Conservation (phyloP, 2,329 filamentous ascomycete genomes). For the Talaromyces pinophilus region DNA sequence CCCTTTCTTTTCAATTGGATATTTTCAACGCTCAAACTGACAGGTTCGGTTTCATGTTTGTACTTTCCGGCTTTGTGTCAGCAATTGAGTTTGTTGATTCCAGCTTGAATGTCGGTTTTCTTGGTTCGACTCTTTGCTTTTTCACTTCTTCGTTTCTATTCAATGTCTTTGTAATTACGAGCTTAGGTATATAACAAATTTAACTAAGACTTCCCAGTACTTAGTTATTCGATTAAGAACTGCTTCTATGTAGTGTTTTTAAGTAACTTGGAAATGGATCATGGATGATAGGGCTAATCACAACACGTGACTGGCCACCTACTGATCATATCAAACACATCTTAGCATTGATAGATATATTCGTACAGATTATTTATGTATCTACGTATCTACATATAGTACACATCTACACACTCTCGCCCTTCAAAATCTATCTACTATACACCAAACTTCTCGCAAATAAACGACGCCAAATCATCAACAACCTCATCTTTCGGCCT, state of each 20-base stretch:
- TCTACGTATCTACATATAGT: background rate
- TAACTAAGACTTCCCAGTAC: background rate
- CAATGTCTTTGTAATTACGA: background rate
- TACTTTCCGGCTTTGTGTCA: background rate
- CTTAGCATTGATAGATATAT: background rate
- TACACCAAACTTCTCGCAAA: constrained; percentile 22
- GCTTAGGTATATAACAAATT: background rate
- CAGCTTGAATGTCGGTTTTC: background rate
- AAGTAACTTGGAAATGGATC: background rate
- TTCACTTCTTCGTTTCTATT: background rate
- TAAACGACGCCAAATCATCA: constrained; percentile 18
- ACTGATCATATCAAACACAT: too few relatives aligned
- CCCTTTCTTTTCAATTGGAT: background rate
- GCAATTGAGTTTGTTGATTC: background rate
- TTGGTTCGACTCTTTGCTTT: background rate
- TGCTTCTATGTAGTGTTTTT: background rate
- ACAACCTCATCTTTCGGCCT: constrained; percentile 13
- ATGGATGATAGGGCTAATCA: background rate
- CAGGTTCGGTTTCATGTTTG: background rate
- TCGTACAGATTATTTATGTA: background rate
- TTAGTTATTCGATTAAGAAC: background rate
- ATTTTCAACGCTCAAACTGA: background rate
- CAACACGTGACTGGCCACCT: background rate
- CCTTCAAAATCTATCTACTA: background rate
- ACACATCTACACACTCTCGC: background rate